Evolutionary conservation across 2,329 filamentous ascomycete genomes (phyloP), one percentile per base, ranked within the genome.

Genomic region (Exophiala phaeomuriformis): DNA sequence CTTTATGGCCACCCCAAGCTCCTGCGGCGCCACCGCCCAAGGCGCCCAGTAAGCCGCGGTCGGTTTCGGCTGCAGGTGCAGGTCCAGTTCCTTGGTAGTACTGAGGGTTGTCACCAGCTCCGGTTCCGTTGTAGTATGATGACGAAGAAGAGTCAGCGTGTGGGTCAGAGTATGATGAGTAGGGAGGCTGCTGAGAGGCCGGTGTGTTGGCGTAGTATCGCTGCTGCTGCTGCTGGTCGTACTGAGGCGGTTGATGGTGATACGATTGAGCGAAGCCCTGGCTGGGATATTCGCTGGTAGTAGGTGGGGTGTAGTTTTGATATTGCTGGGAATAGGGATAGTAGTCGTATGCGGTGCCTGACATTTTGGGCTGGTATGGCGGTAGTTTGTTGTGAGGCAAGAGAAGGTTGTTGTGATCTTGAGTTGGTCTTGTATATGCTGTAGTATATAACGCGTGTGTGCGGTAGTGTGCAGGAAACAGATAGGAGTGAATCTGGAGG

Each of bases 21-120:
- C 80, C 80, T 1, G 79, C 77, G 1, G 77, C 72, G 43, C 77
- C 79, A 39, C 80, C 80, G n/a, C 74, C 76, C 2, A 82, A 66
- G 1, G 78, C 75, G 41, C 80, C 77, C 61, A 77, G 74, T 6
- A 82, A 67, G 30, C 79, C 79, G 50, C 80, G 76, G 55, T 82
- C 79, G 48, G 75, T 77, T 51, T 78, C 75, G 47, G 40, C 12
- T 29, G 28, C 19, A 12, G 42, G 31, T 44, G 43, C 54, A 49
- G 43, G 53, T 49, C 4, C 43, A 40, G 28, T 36, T 36, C 54
- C 51, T 35, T 47, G 41, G 10, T 57, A 42, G 28, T 35, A 37
- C 33, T 53, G 45, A 27, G 5, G 10, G 40, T 52, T 42, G 29
- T 49, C n/a, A 5, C 33, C 33, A 35, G 33, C 33, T 35, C 33